Base-by-base conservation (phyloP, 306 rosid genomes). In the Quercus robur region DNA sequence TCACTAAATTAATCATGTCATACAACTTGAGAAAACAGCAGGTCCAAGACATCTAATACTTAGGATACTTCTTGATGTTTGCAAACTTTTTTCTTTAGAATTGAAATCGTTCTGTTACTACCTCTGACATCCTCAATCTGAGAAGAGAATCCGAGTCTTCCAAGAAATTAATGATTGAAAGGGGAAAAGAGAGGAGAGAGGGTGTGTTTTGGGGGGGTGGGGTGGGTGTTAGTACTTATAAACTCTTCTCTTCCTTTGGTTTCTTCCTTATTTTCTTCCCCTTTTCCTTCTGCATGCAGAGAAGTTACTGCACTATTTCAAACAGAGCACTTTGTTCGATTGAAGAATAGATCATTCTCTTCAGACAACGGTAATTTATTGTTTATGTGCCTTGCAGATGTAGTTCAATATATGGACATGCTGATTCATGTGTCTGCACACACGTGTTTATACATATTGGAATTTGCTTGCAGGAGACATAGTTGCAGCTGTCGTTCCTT, bases 401-500 rank as follows among this genome's bases (percentile, higher is more conserved):
- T 18, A 33, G 72, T 35, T 67, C 11, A 75, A 71, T 82, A 59
- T 72, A 33, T 84, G 26, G 64, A 73, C 14, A 2, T 70, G 64
- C 51, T 75, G 18, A 4, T 18, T 54, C 59, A 49, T 6, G 61
- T 77, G 68, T 12, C 38, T 44, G 69, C 51, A 35, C 70, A 12
- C 4, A 25, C 1, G 8, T 19, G 51, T 35, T 19, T 18, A 7
- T 30, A 30, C 21, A 26, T 19, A 19, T 35, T 67, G 51, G 52
- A 67, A 35, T 67, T 35, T 21, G 7, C 8, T 58, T 75, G 73
- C 84, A 93, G 97, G 89, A 28, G 94, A 93, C 78, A 71, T 75
- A 38, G 78, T 93, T 84, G 96, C 89, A 25, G 96, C 89, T 49
- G 88, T 93, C 19, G 96, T 93, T 81, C 97, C 97, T 82, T 87